phyloP scores from a whole-genome alignment of 1,284 basidiomycete species.

The Marasmius tenuissimus region DNA sequence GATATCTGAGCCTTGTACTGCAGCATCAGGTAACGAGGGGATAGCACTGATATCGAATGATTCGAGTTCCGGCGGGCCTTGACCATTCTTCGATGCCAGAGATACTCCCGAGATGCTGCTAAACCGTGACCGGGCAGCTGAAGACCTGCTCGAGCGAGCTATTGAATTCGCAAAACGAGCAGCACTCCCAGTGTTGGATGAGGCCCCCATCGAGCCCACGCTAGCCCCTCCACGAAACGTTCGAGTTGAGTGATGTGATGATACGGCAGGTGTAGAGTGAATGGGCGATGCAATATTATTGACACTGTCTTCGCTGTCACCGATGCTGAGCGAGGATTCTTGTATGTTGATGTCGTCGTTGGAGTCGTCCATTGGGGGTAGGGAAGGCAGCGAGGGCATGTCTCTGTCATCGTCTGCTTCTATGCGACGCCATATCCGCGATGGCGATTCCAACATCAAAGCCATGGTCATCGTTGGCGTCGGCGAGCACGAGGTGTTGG shows the following conservation, averaged over 20 bases:
- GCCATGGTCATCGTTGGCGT: conserved; percentile 30
- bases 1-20: conserved; percentile 21
- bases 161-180: conserved; percentile 75
- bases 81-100: conserved; percentile 20
- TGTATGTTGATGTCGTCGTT: conserved; percentile 30
- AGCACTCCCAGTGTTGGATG: conserved; percentile 60
- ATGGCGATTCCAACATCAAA: conserved; percentile 71
- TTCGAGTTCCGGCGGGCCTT: conserved; percentile 26
- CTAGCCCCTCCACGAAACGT: conserved; percentile 16
- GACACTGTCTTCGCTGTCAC: conserved; percentile 28
- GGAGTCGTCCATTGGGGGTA: conserved; percentile 69
- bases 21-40: conserved; percentile 47
- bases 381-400: conserved; percentile 75
- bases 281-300: conserved; percentile 44
- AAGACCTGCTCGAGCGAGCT: conserved; percentile 50
- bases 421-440: conserved; percentile 77
- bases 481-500: neutral
- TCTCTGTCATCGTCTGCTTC: conserved; percentile 66
- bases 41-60: conserved; percentile 59
- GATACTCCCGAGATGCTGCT: conserved; percentile 10
- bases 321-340: conserved; percentile 25
- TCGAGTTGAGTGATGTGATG: conserved; percentile 37
- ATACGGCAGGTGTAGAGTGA: conserved; percentile 63
- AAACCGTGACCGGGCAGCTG: conserved; percentile 27
- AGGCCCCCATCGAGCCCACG: conserved; percentile 46